Base-by-base conservation (phyloP, 352 stramenopile genomes). In the Nothophytophthora sp. region DNA sequence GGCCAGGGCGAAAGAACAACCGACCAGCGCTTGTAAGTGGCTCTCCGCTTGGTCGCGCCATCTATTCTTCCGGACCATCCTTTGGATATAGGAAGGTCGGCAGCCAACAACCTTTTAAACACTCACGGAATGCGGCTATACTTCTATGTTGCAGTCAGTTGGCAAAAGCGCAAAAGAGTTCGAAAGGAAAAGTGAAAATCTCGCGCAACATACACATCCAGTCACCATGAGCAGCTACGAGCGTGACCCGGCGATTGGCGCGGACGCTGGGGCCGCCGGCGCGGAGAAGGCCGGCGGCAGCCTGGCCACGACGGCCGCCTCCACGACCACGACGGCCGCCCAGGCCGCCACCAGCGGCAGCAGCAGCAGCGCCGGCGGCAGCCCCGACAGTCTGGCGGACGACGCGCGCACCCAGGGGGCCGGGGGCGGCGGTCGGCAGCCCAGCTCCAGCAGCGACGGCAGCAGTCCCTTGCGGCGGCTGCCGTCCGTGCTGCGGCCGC, bases 401-500 rank as follows among this genome's bases (percentile, higher is more conserved):
- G 54, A 52, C 18, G 18, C 24, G 3, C 29, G 18, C 4, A 49
- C n/a, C n/a, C n/a, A 22, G 0, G 23, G n/a, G 13, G 16, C 18
- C 16, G 24, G 34, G 7, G 19, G 15, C 15, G 44, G 15, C 20
- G 53, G 34, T 18, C 29, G 36, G 3, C 49, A 59, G 32, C 58
- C 46, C 23, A 64, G 45, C 40, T 46, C 41, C 35, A 56, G 44
- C 18, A 63, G 44, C 23, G 57, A 67, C 38, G 37, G 40, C 20
- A 67, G 24, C 25, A 78, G 69, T 36, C 75, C 70, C n/a, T 49
- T 78, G 53, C 55, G 54, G 1, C 70, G 70, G 5, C 54, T 81
- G 7, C 73, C 70, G 18, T 30, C 67, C 4, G 68, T 84, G 42
- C 25, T 80, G 46, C 67, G 56, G 1, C 44, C 58, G 4, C 59